phyloP scores from a whole-genome alignment of 768 basidiomycete species.

The Hirschioporus abietinus region DNA sequence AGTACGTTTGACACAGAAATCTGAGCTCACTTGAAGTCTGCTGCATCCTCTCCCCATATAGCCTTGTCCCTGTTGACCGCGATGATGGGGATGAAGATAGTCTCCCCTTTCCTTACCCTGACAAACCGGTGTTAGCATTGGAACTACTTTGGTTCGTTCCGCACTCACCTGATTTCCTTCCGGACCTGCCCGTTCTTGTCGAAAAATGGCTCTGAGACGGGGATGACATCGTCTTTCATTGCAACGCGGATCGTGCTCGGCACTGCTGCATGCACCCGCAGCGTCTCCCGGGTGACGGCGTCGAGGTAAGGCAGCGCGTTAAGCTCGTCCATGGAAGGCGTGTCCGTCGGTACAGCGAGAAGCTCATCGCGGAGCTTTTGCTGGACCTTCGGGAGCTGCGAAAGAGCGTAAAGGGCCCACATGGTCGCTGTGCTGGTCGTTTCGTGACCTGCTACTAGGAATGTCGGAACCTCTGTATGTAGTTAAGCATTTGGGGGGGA shows the following conservation, averaged over 20 bases:
- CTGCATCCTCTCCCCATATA: constrained; percentile 61
- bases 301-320: constrained; percentile 68
- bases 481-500: no score
- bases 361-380: constrained; percentile 55
- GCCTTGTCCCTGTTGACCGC: constrained; percentile 44
- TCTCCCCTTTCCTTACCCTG: constrained; percentile 27
- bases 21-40: constrained; percentile 50
- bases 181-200: constrained; percentile 38
- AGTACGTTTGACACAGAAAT: constrained; percentile 5
- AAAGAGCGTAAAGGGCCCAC: constrained; percentile 58
- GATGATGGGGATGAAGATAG: constrained; percentile 44
- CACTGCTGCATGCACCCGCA: constrained; percentile 53
- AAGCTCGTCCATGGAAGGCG: constrained; percentile 65
- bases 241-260: constrained; percentile 38
- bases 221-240: constrained; percentile 47
- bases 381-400: constrained; percentile 44
- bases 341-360: constrained; percentile 43
- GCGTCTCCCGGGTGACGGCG: constrained; percentile 51
- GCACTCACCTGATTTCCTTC: constrained; percentile 32
- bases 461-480: constrained; percentile 51
- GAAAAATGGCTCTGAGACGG: constrained; percentile 39
- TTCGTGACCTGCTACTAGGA: constrained; percentile 56
- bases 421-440: constrained; percentile 43
- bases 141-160: background rate
- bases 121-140: constrained; percentile 10